A percentile compares a stretch with the other conserved stretches of the same genome.
Conservation (phyloP, 345 rosid species). For the Eucalyptus microcorys region DNA sequence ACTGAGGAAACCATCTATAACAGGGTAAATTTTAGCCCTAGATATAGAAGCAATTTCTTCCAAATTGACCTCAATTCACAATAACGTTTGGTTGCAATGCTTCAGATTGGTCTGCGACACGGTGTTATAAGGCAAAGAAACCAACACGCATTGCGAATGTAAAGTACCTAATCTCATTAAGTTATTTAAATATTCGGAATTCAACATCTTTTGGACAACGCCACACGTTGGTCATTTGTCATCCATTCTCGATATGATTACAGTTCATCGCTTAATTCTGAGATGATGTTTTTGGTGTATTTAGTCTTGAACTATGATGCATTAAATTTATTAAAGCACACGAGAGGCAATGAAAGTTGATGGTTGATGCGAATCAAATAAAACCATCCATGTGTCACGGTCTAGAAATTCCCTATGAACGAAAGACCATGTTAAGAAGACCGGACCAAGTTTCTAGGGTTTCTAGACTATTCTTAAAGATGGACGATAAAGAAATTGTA, state of each 20-base stretch:
- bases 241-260: neutral
- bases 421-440: neutral
- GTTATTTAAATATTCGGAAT: neutral
- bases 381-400: neutral
- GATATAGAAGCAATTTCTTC: neutral
- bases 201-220: neutral
- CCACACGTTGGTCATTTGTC: neutral
- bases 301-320: neutral
- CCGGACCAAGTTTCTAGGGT: neutral
- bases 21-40: neutral
- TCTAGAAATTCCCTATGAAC: too few species aligned
- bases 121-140: neutral
- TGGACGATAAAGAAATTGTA: too few species aligned
- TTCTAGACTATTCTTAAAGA: too few species aligned
- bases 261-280: neutral
- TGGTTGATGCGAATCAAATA: neutral
- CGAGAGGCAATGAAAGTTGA: neutral
- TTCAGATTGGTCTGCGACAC: neutral
- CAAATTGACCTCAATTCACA: neutral
- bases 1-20: neutral
- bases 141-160: neutral
- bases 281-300: neutral
- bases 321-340: neutral
- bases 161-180: neutral
- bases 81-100: neutral